A percentile compares a stretch with the other conserved stretches of the same genome.
phyloP scores from a whole-genome alignment of 192 early-diverging fungal species.

The Backusella circina region DNA sequence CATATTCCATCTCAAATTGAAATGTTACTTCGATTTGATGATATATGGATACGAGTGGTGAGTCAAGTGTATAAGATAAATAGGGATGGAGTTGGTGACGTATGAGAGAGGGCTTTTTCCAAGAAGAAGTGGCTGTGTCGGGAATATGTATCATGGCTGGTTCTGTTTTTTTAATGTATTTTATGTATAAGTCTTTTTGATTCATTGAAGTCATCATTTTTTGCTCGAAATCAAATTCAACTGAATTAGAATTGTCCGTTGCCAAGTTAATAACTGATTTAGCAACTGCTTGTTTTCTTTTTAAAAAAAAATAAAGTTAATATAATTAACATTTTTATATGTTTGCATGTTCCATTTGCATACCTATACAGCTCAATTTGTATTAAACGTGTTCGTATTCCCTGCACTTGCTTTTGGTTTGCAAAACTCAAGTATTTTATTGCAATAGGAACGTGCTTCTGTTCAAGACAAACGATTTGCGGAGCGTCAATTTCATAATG shows the following conservation, averaged over 20 bases:
- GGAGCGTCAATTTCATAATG: slow-evolving; percentile 34
- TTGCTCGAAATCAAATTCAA: background rate
- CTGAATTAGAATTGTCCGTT: background rate
- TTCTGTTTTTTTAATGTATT: slow-evolving; percentile 20
- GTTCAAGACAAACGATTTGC: slow-evolving; percentile 24
- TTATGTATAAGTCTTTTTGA: slow-evolving; percentile 5
- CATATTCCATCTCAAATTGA: slow-evolving; percentile 22
- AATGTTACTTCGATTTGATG: slow-evolving; percentile 31
- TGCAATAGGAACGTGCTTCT: slow-evolving; percentile 13
- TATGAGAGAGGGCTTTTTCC: slow-evolving; percentile 25
- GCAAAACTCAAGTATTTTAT: slow-evolving; percentile 26
- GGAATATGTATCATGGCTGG: slow-evolving; percentile 21
- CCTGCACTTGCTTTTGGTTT: slow-evolving; percentile 25
- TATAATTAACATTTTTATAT: background rate
- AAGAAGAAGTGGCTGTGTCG: slow-evolving; percentile 17
- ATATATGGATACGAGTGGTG: slow-evolving; percentile 27
- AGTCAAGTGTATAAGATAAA: slow-evolving; percentile 15
- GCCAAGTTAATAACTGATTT: slow-evolving; percentile 1
- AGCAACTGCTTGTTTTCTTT: background rate
- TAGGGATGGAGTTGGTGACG: slow-evolving; percentile 17
- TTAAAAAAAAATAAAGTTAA: background rate
- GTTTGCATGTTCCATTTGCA: background rate
- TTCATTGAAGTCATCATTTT: background rate
- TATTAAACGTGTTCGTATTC: slow-evolving; percentile 22
- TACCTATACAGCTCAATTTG: slow-evolving; percentile 34